These are phyloP conservation scores for Recurvomyces mirabilis DNA, from an alignment of 495 filamentous ascomycete genomes.

Conservation along the genomic window DNA sequence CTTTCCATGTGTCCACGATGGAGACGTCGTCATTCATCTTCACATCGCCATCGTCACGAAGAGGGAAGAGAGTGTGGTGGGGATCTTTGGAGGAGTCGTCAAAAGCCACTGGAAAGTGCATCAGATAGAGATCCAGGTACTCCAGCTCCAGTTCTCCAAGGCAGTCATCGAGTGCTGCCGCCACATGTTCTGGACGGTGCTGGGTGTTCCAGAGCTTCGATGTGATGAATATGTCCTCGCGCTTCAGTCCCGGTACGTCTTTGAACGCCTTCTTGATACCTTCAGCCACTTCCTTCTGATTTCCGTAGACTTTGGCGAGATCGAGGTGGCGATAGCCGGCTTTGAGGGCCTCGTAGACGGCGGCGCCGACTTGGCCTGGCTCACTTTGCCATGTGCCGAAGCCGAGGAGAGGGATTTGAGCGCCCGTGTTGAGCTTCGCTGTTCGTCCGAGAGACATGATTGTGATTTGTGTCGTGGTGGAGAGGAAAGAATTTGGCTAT, in stretches of 20 bases:
- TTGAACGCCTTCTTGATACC: conserved; percentile 38
- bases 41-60: conserved; percentile 1
- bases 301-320: conserved; percentile 57
- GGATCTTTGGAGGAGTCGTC: conserved; percentile 28
- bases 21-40: conserved; percentile 1
- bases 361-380: conserved; percentile 36
- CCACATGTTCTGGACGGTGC: conserved; percentile 28
- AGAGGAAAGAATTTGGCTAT: too few relatives aligned
- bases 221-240: conserved; percentile 70
- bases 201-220: conserved; percentile 76
- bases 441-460: not conserved
- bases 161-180: conserved; percentile 25
- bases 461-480: too few relatives aligned
- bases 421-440: conserved; percentile 39
- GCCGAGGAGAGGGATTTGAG: conserved; percentile 52
- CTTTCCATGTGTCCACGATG: conserved; percentile 35
- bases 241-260: conserved; percentile 30
- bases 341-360: conserved; percentile 46
- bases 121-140: conserved; percentile 40
- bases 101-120: conserved; percentile 36
- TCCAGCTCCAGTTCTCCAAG: conserved; percentile 33
- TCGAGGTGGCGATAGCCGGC: conserved; percentile 61
- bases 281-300: conserved; percentile 53
- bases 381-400: conserved; percentile 57
- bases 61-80: not conserved